phyloP scores from a whole-genome alignment of 2,329 filamentous ascomycete species.

The Ascochyta viciae-villosae region DNA sequence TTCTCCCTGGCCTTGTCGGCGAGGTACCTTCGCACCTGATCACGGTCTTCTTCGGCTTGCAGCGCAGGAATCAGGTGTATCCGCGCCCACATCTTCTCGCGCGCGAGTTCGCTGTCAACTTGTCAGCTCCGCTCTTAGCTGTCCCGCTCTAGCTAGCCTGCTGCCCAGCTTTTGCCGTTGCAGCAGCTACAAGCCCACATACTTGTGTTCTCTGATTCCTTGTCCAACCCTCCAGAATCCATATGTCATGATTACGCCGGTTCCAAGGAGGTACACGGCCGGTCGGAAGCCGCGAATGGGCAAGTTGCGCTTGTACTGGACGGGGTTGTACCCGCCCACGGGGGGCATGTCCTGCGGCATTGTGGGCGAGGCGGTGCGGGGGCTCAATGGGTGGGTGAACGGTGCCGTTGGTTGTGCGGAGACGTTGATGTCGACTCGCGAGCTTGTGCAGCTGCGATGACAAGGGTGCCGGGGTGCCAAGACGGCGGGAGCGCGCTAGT shows the following conservation, averaged over 20 bases:
- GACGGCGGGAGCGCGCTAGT: conserved; percentile 30
- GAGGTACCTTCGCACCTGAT: conserved; percentile 84
- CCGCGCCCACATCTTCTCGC: conserved; percentile 98
- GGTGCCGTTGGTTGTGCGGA: conserved; percentile 33
- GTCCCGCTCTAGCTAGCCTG: background rate
- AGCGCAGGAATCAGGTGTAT: conserved; percentile 93
- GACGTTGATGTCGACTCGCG: conserved; percentile 37
- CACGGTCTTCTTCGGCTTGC: conserved; percentile 95
- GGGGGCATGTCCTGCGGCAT: conserved; percentile 99
- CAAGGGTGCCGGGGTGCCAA: conserved; percentile 31
- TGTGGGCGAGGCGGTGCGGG: conserved; percentile 49
- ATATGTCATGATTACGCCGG: conserved; percentile 81
- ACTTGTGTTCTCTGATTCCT: conserved; percentile 92
- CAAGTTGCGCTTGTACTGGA: conserved; percentile 98
- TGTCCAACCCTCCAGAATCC: conserved; percentile 87
- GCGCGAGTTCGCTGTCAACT: conserved; percentile 79
- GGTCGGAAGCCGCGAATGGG: conserved; percentile 91
- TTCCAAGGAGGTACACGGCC: conserved; percentile 75
- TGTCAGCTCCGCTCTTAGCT: conserved; percentile 25
- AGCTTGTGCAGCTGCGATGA: conserved; percentile 25
- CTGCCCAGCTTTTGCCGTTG: background rate
- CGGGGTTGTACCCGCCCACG: conserved; percentile 88
- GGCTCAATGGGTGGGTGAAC: conserved; percentile 38
- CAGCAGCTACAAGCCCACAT: conserved; percentile 47
- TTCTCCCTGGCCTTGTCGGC: conserved; percentile 91